A percentile compares a stretch with the other conserved stretches of the same genome.
Evolutionary conservation across 2,329 filamentous ascomycete genomes (phyloP).

Genomic region (Dactylellina drechsleri): DNA sequence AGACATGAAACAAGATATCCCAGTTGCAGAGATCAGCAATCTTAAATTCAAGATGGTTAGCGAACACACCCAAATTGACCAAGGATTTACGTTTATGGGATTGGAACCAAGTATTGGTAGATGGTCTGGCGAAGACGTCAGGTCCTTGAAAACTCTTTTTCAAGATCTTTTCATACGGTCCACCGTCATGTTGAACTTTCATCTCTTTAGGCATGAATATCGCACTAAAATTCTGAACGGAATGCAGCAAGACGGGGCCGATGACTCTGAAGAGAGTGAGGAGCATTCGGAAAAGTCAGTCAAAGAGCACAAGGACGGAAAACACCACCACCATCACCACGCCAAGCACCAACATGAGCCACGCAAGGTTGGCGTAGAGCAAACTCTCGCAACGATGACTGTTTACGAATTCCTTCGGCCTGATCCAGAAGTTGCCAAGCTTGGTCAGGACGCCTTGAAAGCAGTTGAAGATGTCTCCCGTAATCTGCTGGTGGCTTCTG

Average conservation of each 20-base stretch:
- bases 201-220: slow-evolving; percentile 47
- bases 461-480: slow-evolving; percentile 42
- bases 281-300: slow-evolving; percentile 17
- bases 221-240: slow-evolving; percentile 38
- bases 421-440: slow-evolving; percentile 39
- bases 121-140: slow-evolving; percentile 46
- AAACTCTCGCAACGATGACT: slow-evolving; percentile 43
- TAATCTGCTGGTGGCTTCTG: slow-evolving; percentile 28
- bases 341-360: not conserved
- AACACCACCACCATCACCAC: slow-evolving; percentile 13
- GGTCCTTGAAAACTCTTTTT: slow-evolving; percentile 32
- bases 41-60: slow-evolving; percentile 39
- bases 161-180: slow-evolving; percentile 43
- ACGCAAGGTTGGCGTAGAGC: slow-evolving; percentile 20
- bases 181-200: slow-evolving; percentile 46
- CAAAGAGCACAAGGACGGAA: slow-evolving; percentile 19
- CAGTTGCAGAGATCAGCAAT: slow-evolving; percentile 38
- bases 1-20: slow-evolving; percentile 30
- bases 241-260: not conserved
- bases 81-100: slow-evolving; percentile 40
- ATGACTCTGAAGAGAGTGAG: slow-evolving; percentile 19
- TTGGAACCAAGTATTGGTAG: slow-evolving; percentile 44
- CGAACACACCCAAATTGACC: slow-evolving; percentile 30
- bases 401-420: slow-evolving; percentile 48
- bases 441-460: slow-evolving; percentile 37